Evolutionary conservation across 2,329 filamentous ascomycete species (phyloP), one percentile per base, ranked within the genome.

Genomic region (Aspergillus novoparasiticus): DNA sequence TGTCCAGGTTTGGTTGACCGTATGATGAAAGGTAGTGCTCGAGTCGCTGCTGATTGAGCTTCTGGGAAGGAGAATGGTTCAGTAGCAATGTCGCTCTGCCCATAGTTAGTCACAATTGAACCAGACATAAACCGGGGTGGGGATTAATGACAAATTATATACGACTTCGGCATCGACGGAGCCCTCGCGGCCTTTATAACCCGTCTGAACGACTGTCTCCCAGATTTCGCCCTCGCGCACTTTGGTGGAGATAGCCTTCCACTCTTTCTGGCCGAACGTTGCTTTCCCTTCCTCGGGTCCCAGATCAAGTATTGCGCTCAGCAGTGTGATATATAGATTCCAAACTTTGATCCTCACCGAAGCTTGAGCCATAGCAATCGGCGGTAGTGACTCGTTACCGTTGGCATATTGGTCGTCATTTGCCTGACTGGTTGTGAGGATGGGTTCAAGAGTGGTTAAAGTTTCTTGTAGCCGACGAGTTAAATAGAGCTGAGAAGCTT

Each of bases 111-210:
- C 26, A 48, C 9, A 60, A 43, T 26, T 11, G 21, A 58, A 12
- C 3, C 21, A 57, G 16, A 6, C 26, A 23, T 26, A 62, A 63
- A 39, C 28, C 28, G 10, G 3, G 16, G 3, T 70, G 62, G 64
- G 68, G 54, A 46, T 55, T 30, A 74, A 81, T 78, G 61, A 85
- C 82, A 80, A 72, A 71, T 83, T 83, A 64, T 80, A 78, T 57
- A 99, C 93, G 9, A 99, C 94, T 73, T 99, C 95, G 1, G 93
- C 89, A 78, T 99, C 95, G 14, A 98, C 93, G 67, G 94, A 92
- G 21, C 92, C 93, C 78, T 98, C 94, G 57, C 89, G 84, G 30
- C 93, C 93, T 70, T 91, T 89, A 78, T 98, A 98, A 8, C 94
- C 94, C 73, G 92, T 89, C 69, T 87, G 86, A 62, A 96, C 90